These are phyloP conservation scores for Cladochytrium tenue DNA, from an alignment of 371 early-diverging fungal species.

Conservation along the genomic window DNA sequence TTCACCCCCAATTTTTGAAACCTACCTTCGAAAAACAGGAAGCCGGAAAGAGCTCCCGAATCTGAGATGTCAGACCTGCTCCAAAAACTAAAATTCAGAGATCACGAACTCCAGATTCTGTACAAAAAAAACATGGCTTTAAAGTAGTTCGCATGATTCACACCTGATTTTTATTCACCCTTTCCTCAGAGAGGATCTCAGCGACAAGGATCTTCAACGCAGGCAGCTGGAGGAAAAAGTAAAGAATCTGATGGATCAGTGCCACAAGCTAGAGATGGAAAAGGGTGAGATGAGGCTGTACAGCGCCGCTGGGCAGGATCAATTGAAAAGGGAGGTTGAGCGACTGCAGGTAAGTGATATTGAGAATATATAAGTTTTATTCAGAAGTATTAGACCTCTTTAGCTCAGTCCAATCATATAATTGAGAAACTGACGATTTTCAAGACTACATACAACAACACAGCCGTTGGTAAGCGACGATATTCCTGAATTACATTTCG, in stretches of 20 bases:
- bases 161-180: not conserved
- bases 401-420: slow-evolving; percentile 39
- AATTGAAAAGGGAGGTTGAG: slow-evolving; percentile 33
- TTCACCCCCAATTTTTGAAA: not conserved
- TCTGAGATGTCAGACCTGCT: slow-evolving; percentile 31
- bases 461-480: slow-evolving; percentile 19
- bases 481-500: not conserved
- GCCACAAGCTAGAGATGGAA: slow-evolving; percentile 29
- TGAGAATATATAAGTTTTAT: too few species aligned
- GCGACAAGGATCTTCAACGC: slow-evolving; percentile 21
- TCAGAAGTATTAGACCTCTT: slow-evolving; percentile 26
- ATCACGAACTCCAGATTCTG: slow-evolving; percentile 44
- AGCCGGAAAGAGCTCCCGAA: slow-evolving; percentile 20
- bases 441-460: slow-evolving; percentile 41
- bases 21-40: slow-evolving; percentile 28
- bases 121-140: slow-evolving; percentile 40
- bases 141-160: slow-evolving; percentile 24
- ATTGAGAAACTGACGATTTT: slow-evolving; percentile 52
- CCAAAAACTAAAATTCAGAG: slow-evolving; percentile 48
- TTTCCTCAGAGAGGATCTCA: slow-evolving; percentile 34
- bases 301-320: slow-evolving; percentile 23
- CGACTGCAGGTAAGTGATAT: slow-evolving; percentile 43
- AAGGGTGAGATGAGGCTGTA: slow-evolving; percentile 27
- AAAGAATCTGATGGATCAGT: slow-evolving; percentile 19
- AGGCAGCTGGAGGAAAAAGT: slow-evolving; percentile 29